These are phyloP conservation scores for Medakamo hakoo DNA, from an alignment of 139 green algal genomes.

Conservation along the genomic window DNA sequence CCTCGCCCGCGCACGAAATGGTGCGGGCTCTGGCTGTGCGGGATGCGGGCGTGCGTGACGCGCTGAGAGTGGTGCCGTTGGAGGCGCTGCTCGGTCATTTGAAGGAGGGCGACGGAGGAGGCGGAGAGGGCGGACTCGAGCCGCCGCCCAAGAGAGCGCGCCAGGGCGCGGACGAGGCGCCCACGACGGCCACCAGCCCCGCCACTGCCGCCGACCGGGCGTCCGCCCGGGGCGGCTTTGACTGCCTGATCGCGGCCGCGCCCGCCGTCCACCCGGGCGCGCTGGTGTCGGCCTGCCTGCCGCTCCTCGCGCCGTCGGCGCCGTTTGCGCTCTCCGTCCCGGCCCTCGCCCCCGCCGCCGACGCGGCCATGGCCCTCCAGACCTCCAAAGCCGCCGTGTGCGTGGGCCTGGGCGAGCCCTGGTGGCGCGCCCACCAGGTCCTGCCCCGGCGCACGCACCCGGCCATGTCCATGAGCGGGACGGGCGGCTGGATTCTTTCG, in stretches of 20 bases:
- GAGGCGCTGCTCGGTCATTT: background rate
- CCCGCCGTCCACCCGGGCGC: constrained; percentile 23
- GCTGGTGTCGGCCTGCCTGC: constrained; percentile 26
- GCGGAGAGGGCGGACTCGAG: too few species aligned
- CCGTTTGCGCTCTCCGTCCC: constrained; percentile 41
- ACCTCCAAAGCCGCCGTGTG: background rate
- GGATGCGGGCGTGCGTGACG: too few species aligned
- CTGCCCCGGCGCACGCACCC: constrained; percentile 55
- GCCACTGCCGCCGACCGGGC: background rate
- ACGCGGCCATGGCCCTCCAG: constrained; percentile 28
- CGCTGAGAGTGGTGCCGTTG: background rate
- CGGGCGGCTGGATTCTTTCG: constrained; percentile 53
- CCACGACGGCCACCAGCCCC: too few species aligned
- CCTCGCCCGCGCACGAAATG: too few species aligned
- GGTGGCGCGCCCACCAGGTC: constrained; percentile 50
- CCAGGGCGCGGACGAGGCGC: too few species aligned
- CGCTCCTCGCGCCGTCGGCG: constrained; percentile 39
- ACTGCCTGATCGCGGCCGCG: constrained; percentile 31
- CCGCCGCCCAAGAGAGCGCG: too few species aligned
- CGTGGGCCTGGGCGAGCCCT: constrained; percentile 33
- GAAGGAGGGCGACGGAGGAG: background rate
- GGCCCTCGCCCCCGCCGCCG: background rate
- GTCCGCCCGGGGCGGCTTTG: constrained; percentile 16
- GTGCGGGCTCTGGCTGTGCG: background rate
- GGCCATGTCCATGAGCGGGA: constrained; percentile 41